Conservation (phyloP, 192 early-diverging fungal species). For the Rhizoclosmatium globosum region DNA sequence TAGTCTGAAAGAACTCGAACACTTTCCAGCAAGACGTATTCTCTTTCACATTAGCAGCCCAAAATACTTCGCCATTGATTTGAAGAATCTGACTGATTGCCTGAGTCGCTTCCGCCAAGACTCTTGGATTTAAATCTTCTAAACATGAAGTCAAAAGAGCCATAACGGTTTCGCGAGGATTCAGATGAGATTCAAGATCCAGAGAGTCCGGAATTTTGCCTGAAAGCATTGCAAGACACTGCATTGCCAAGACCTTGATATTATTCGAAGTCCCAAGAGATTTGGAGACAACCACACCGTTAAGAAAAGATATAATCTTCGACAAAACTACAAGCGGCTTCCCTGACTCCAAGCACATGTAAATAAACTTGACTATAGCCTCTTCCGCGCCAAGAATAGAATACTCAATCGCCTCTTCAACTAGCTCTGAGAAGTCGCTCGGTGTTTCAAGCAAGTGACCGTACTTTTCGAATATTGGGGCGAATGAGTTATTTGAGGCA, state of each 20-base stretch:
- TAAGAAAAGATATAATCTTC: slow-evolving; percentile 7
- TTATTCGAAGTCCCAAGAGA: not conserved
- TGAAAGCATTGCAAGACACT: slow-evolving; percentile 24
- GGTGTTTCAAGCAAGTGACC: not conserved
- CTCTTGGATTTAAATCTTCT: not conserved
- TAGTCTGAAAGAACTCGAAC: slow-evolving; percentile 16
- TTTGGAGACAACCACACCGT: not conserved
- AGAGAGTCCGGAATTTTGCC: not conserved
- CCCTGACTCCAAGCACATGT: not conserved
- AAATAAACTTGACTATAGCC: slow-evolving; percentile 25
- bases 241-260: not conserved
- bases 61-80: not conserved
- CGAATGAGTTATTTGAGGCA: slow-evolving; percentile 10
- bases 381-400: slow-evolving; percentile 18
- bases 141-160: slow-evolving; percentile 13
- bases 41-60: not conserved
- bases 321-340: slow-evolving; percentile 3
- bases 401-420: slow-evolving; percentile 24
- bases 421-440: not conserved
- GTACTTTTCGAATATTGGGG: slow-evolving; percentile 3
- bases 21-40: not conserved
- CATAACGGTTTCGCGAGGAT: not conserved
- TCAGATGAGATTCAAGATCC: too few relatives aligned
- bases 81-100: not conserved
- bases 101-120: not conserved